Evolutionary conservation across 108 stramenopile species (phyloP).

Genomic region (Schizochytrium sp.): DNA sequence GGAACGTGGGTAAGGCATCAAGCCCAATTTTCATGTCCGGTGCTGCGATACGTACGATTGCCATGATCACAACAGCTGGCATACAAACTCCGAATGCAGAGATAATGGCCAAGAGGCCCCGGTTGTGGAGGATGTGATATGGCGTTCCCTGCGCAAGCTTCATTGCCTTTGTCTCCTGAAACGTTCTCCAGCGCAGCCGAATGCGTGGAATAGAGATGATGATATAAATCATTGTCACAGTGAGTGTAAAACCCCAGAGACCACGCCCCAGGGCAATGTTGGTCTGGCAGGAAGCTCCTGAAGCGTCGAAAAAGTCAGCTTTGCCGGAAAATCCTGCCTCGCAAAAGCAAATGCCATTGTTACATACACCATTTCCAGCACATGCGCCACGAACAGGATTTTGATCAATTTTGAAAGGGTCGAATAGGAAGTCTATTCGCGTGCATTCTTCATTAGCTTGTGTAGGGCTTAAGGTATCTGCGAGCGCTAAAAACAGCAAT

Average conservation of each 20-base stretch:
- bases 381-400: constrained; percentile 18
- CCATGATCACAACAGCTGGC: neutral
- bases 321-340: constrained; percentile 8
- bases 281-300: neutral
- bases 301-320: constrained; percentile 25
- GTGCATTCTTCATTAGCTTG: constrained; percentile 1
- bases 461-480: neutral
- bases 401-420: constrained; percentile 19
- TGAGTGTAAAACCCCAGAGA: constrained; percentile 18
- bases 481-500: neutral
- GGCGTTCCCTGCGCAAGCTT: constrained; percentile 21
- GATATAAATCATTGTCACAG: neutral
- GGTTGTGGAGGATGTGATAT: neutral
- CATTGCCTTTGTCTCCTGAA: neutral
- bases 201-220: constrained; percentile 32
- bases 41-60: neutral
- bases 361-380: neutral
- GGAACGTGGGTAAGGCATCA: neutral
- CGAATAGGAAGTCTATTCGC: constrained; percentile 22
- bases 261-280: neutral
- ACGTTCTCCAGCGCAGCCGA: constrained; percentile 4
- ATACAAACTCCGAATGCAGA: constrained; percentile 6
- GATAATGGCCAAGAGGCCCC: constrained; percentile 48
- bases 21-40: constrained; percentile 16
- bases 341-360: constrained; percentile 20